These are phyloP conservation scores for Yueomyces sp. DNA, from an alignment of 1,139 yeast genomes.

Conservation along the genomic window DNA sequence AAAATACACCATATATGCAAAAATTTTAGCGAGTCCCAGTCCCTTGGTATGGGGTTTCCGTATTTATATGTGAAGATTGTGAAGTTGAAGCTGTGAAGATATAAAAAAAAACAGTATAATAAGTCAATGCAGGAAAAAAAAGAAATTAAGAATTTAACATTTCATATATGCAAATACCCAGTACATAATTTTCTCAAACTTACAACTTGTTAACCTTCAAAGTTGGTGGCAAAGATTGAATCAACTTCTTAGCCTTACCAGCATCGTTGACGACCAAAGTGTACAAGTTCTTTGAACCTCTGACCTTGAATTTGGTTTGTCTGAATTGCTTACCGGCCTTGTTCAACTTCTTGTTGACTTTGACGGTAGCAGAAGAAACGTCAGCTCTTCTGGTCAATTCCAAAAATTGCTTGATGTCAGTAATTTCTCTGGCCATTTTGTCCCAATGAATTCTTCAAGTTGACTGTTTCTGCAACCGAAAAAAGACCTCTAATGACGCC, in stretches of 20 bases:
- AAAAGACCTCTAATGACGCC: too few relatives aligned
- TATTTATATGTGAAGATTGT: too few relatives aligned
- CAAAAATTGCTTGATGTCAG: constrained; percentile 95
- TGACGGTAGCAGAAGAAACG: constrained; percentile 85
- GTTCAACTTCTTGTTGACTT: constrained; percentile 77
- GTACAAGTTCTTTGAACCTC: constrained; percentile 92
- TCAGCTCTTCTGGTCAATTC: constrained; percentile 97
- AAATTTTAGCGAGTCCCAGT: too few relatives aligned
- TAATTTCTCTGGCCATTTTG: constrained; percentile 50
- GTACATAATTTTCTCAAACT: constrained; percentile 8
- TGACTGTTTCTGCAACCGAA: too few relatives aligned
- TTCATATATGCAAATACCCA: too few relatives aligned
- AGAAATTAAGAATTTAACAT: too few relatives aligned
- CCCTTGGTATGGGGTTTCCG: too few relatives aligned
- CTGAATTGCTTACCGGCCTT: constrained; percentile 76
- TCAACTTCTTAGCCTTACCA: constrained; percentile 95
- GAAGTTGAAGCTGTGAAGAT: too few relatives aligned
- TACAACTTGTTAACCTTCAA: constrained; percentile 64
- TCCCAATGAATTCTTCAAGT: too few relatives aligned
- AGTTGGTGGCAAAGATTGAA: constrained; percentile 96
- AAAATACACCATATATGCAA: too few relatives aligned
- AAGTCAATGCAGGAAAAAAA: too few relatives aligned
- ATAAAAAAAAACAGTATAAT: too few relatives aligned
- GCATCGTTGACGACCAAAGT: constrained; percentile 93
- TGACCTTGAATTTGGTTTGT: constrained; percentile 98